Base-by-base conservation (phyloP, 306 rosid genomes). In the Aeschynomene evenia region DNA sequence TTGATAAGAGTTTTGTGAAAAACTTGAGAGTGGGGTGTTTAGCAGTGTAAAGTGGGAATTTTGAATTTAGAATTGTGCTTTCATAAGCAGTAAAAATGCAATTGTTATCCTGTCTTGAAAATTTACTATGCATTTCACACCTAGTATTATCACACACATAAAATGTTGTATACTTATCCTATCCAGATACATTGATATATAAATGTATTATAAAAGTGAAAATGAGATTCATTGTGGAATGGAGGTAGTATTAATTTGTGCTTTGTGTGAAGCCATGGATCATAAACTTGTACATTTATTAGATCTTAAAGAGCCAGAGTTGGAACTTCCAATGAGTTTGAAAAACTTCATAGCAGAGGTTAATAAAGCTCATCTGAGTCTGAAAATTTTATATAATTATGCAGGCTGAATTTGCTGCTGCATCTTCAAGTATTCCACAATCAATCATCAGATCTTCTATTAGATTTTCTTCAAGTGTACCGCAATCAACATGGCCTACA, bases 401-500 rank as follows among this genome's bases (percentile, higher is more conserved):
- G 75, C 88, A 88, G 88, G 59, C 50, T 49, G 87, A 82, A 66
- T 48, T 80, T 74, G 34, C 72, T 57, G 70, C 74, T 49, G 31
- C 62, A 3, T 42, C 83, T 48, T 74, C 87, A 23, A 77, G 76
- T 78, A 64, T 76, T n/a, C 29, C 37, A 37, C 68, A 3, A 22
- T 50, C 79, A 28, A 77, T 48, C 61, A 45, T 43, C 33, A 69
- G 76, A 55, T 36, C 66, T 66, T 70, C 74, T 50, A 45, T 48
- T 68, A 59, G 83, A 64, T 36, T 54, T 53, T 76, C 71, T 29
- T 79, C 60, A 43, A 66, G 63, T 59, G 64, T 29, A 23, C 55
- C 42, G 1, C 55, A 72, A 72, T 76, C 63, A 66, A 73, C 80
- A 76, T 58, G 73, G 81, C 48, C 85, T 53, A 58, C 80, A 61